These are phyloP conservation scores for Lepidopterella palustris DNA, from an alignment of 495 filamentous ascomycete genomes.

Conservation along the genomic window DNA sequence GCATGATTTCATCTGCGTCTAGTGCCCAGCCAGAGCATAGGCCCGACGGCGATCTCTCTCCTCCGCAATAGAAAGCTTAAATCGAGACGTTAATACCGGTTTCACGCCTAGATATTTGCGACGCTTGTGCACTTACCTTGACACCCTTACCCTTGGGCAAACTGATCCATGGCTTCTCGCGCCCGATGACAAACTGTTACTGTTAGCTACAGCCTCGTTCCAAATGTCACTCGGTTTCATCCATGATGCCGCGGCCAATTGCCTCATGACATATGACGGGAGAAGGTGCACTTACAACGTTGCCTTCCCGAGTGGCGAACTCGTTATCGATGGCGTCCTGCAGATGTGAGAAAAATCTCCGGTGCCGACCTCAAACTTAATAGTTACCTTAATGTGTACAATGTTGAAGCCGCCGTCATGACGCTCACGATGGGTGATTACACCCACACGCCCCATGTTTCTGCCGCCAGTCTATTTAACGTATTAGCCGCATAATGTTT, in stretches of 20 bases:
- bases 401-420: slow-evolving; percentile 99
- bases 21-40: slow-evolving; percentile 59
- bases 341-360: no score
- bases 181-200: slow-evolving; percentile 89
- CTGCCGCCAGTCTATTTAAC: slow-evolving; percentile 70
- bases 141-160: slow-evolving; percentile 99
- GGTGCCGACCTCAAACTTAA: slow-evolving; percentile 98
- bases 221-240: background rate
- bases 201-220: background rate
- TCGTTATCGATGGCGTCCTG: slow-evolving; percentile 99
- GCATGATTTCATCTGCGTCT: slow-evolving; percentile 32
- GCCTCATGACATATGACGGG: no score
- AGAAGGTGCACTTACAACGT: no score
- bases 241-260: no score
- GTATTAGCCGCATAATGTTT: slow-evolving; percentile 17
- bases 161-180: slow-evolving; percentile 97
- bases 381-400: slow-evolving; percentile 97
- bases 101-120: background rate
- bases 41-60: slow-evolving; percentile 95
- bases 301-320: slow-evolving; percentile 96
- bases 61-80: slow-evolving; percentile 85
- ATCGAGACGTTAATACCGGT: slow-evolving; percentile 1
- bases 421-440: slow-evolving; percentile 98
- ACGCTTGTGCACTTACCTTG: slow-evolving; percentile 56
- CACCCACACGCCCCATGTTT: slow-evolving; percentile 99